phyloP scores from a whole-genome alignment of 2,329 filamentous ascomycete genomes.

The Penicillium psychrosexuale region DNA sequence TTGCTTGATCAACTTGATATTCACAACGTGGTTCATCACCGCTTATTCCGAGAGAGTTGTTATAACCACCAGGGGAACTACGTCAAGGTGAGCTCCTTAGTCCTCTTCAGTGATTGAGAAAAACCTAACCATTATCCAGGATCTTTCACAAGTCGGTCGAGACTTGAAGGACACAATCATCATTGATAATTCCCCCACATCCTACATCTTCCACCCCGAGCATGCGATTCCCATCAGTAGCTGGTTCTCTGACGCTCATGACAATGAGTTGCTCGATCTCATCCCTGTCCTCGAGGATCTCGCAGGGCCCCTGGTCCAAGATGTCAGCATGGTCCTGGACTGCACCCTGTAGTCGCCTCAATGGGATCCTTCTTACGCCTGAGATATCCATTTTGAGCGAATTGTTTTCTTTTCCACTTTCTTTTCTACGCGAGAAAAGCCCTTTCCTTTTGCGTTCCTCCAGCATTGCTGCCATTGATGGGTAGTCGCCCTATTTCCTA shows the following conservation, averaged over 20 bases:
- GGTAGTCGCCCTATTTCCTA: conserved; percentile 7
- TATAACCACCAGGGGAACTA: conserved; percentile 99
- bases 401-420: conserved; percentile 21
- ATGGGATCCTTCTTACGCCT: conserved; percentile 28
- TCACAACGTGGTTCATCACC: conserved; percentile 91
- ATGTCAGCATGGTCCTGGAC: conserved; percentile 96
- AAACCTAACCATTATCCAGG: conserved; percentile 47
- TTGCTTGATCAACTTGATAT: conserved; percentile 95
- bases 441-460: conserved; percentile 13
- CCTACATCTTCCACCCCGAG: conserved; percentile 99
- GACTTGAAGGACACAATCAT: conserved; percentile 98
- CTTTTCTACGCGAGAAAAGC: conserved; percentile 24
- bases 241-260: conserved; percentile 99
- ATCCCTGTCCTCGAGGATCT: conserved; percentile 98
- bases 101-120: neutral
- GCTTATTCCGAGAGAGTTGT: conserved; percentile 95
- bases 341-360: conserved; percentile 59
- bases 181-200: conserved; percentile 98
- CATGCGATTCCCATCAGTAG: conserved; percentile 98
- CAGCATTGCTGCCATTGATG: conserved; percentile 15
- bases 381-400: conserved; percentile 31
- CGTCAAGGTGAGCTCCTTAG: conserved; percentile 63
- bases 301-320: conserved; percentile 80
- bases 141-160: conserved; percentile 92
- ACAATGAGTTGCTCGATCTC: conserved; percentile 95